Percentiles rank a stretch among this genome's conserved stretches.
Conservation (phyloP, 1,139 yeast genomes). For the Pichia sp. region DNA sequence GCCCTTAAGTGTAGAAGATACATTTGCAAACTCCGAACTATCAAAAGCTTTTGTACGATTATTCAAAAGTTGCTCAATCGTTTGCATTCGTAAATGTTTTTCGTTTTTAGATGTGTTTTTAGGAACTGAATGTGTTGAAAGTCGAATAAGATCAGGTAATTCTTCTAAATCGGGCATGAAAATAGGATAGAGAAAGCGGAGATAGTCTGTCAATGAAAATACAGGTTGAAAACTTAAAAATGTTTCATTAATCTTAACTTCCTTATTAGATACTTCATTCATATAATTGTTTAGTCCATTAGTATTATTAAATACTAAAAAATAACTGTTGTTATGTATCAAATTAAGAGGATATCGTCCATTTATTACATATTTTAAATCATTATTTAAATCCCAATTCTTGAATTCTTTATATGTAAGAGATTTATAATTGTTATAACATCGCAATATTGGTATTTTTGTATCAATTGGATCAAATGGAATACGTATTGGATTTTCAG, state of each 20-base stretch:
- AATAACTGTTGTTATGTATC: constrained; percentile 10
- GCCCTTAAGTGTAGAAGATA: background rate
- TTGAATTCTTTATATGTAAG: constrained; percentile 6
- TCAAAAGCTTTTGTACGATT: background rate
- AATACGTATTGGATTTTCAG: no score
- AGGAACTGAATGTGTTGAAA: background rate
- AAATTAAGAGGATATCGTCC: constrained; percentile 10
- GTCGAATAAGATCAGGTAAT: background rate
- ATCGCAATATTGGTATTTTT: constrained; percentile 5
- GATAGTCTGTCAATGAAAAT: background rate
- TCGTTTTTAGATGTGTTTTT: background rate
- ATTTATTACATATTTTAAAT: constrained; percentile 8
- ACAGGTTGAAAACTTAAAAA: background rate
- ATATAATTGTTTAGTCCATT: constrained; percentile 3
- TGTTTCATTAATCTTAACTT: background rate
- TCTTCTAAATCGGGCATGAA: constrained; percentile 15
- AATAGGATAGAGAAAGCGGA: background rate
- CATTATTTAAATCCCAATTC: background rate
- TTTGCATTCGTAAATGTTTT: no score
- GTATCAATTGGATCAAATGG: background rate
- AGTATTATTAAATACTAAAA: constrained; percentile 8
- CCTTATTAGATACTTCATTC: background rate
- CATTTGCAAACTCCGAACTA: background rate
- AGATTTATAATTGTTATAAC: background rate
- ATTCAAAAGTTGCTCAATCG: background rate